These are phyloP conservation scores for Globisporangium paddicum DNA, from an alignment of 352 stramenopile species.

Conservation along the genomic window DNA sequence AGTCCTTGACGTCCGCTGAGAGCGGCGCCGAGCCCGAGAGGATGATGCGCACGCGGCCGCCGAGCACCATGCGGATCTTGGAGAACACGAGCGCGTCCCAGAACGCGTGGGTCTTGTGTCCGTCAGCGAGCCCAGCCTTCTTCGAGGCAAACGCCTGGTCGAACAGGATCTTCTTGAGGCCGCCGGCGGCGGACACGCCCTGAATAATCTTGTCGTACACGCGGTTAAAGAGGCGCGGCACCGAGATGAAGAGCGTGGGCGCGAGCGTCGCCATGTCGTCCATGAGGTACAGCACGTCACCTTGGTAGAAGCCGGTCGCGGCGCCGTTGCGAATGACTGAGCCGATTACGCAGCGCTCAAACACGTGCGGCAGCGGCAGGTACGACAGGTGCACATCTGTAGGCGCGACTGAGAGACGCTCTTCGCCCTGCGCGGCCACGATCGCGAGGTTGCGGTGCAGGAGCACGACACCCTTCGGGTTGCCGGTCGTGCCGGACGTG, in stretches of 20 bases:
- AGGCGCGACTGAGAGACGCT: slow-evolving; percentile 25
- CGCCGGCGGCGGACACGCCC: slow-evolving; percentile 47
- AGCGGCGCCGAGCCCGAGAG: slow-evolving; percentile 93
- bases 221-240: slow-evolving; percentile 95
- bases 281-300: slow-evolving; percentile 89
- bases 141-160: slow-evolving; percentile 61
- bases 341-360: slow-evolving; percentile 90
- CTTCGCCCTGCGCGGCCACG: slow-evolving; percentile 14
- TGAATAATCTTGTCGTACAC: slow-evolving; percentile 96
- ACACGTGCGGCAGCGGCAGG: slow-evolving; percentile 96
- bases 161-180: slow-evolving; percentile 71
- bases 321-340: slow-evolving; percentile 82
- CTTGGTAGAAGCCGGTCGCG: slow-evolving; percentile 70
- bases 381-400: slow-evolving; percentile 94
- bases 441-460: slow-evolving; percentile 78
- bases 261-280: slow-evolving; percentile 92
- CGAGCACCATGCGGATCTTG: slow-evolving; percentile 91
- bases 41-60: slow-evolving; percentile 87
- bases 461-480: slow-evolving; percentile 95
- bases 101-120: slow-evolving; percentile 67
- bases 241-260: slow-evolving; percentile 91
- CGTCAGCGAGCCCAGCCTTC: slow-evolving; percentile 36
- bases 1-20: slow-evolving; percentile 91
- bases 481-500: slow-evolving; percentile 94
- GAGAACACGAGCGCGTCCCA: slow-evolving; percentile 96